Evolutionary conservation across 257 asterid genomes (phyloP), one percentile per base, ranked within the genome.

Genomic region (Solanum habrochaites): DNA sequence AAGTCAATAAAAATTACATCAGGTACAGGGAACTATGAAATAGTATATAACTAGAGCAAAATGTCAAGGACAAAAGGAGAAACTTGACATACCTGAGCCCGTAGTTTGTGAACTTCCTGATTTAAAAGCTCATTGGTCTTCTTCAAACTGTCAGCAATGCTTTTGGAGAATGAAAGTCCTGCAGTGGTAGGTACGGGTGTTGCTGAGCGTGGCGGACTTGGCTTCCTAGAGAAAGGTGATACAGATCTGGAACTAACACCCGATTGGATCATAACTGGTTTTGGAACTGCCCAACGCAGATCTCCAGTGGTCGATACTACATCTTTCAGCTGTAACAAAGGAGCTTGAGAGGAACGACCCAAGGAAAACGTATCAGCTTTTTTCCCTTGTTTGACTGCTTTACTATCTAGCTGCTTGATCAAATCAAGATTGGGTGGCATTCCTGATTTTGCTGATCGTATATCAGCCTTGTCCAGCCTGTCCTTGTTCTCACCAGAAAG

Each of bases 111-210:
- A 88, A 94, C 95, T 91, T 97, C 97, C 90, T 94, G 97, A 90
- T 92, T 97, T 87, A 97, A 87, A 87, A 93, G 92, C 69, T 97
- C 99, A 80, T 95, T 95, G 35, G 98, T 93, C 92, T 94, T 96
- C 93, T 94, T 97, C 82, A 94, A 91, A 91, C 97, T 93, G 86
- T 97, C 99, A 35, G 95, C 89, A 89, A 90, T 92, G 89, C 93
- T 94, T 90, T 93, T 93, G 83, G 97, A 93, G 88, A 94, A 94
- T 67, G 98, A 97, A 84, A 97, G 98, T 16, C 98, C 98, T 3
- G 98, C 87, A 37, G 98, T 93, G 62, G 99, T 95, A 39, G 98
- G 99, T 82, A 94, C 95, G 0, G 98, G 99, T 14, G 99, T 95
- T 73, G 97, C 98, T 20, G 98, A 95, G 71, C 98, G 92, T 11